These are phyloP conservation scores for Ogataea polymorpha DNA, from an alignment of 805 yeast genomes.

Conservation along the genomic window DNA sequence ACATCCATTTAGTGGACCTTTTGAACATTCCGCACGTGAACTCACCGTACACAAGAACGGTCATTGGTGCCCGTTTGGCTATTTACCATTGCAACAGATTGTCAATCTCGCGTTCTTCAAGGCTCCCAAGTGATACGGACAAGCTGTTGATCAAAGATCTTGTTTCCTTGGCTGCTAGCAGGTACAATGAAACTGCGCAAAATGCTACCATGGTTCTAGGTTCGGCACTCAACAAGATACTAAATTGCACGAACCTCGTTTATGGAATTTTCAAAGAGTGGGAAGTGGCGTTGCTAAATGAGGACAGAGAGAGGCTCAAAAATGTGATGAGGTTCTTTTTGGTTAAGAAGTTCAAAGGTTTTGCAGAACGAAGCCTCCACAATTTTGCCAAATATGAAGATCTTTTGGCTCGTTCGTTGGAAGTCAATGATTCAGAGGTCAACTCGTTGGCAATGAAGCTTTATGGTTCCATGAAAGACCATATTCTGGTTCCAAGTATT, in stretches of 20 bases:
- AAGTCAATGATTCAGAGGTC: slow-evolving; percentile 54
- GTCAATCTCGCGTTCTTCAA: slow-evolving; percentile 64
- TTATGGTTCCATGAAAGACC: slow-evolving; percentile 39
- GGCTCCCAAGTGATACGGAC: slow-evolving; percentile 68
- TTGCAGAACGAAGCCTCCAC: slow-evolving; percentile 55
- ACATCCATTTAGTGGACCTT: slow-evolving; percentile 39
- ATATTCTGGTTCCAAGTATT: slow-evolving; percentile 45
- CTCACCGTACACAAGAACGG: slow-evolving; percentile 73
- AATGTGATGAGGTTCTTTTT: slow-evolving; percentile 61
- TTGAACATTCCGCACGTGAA: slow-evolving; percentile 62
- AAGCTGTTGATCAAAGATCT: slow-evolving; percentile 61
- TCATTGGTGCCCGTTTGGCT: slow-evolving; percentile 71
- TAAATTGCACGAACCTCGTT: slow-evolving; percentile 50
- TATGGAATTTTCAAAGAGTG: slow-evolving; percentile 45
- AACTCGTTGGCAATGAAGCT: slow-evolving; percentile 52
- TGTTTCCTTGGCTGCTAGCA: slow-evolving; percentile 59
- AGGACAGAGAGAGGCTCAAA: slow-evolving; percentile 55
- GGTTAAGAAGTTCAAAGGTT: slow-evolving; percentile 54
- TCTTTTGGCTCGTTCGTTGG: slow-evolving; percentile 52
- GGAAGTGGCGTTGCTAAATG: slow-evolving; percentile 42
- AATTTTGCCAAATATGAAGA: slow-evolving; percentile 47
- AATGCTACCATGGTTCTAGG: slow-evolving; percentile 68
- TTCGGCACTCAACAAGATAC: slow-evolving; percentile 65
- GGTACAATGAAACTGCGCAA: slow-evolving; percentile 64
- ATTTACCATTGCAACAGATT: slow-evolving; percentile 74